These are phyloP conservation scores for Candida glaebosa DNA, from an alignment of 805 yeast species.

Conservation along the genomic window DNA sequence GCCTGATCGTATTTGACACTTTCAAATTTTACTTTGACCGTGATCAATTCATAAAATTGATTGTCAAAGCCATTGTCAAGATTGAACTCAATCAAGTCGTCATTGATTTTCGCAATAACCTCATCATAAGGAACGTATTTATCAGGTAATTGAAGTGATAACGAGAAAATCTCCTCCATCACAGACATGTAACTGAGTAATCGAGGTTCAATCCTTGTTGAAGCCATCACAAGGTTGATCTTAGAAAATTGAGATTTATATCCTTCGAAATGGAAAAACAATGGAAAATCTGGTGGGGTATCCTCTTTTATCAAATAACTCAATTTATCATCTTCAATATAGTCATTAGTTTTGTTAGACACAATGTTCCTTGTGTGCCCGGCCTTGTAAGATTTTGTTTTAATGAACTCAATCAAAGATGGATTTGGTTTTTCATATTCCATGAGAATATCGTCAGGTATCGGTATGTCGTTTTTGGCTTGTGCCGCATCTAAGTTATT, in stretches of 20 bases:
- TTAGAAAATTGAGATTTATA: slow-evolving; percentile 77
- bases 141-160: slow-evolving; percentile 64
- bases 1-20: slow-evolving; percentile 61
- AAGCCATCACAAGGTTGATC: slow-evolving; percentile 57
- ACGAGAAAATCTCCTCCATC: slow-evolving; percentile 62
- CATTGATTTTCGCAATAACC: slow-evolving; percentile 69
- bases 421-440: slow-evolving; percentile 74
- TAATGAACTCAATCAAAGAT: slow-evolving; percentile 64
- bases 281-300: slow-evolving; percentile 50
- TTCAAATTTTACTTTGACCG: slow-evolving; percentile 59
- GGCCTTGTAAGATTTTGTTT: slow-evolving; percentile 61
- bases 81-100: slow-evolving; percentile 63
- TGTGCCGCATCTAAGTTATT: slow-evolving; percentile 59
- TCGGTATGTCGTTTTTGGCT: slow-evolving; percentile 63
- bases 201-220: slow-evolving; percentile 46
- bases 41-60: slow-evolving; percentile 63
- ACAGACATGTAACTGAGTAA: slow-evolving; percentile 63
- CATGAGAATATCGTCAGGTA: slow-evolving; percentile 65
- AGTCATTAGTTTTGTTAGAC: slow-evolving; percentile 19
- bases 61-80: slow-evolving; percentile 57
- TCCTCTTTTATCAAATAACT: slow-evolving; percentile 17
- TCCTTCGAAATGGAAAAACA: slow-evolving; percentile 75
- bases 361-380: slow-evolving; percentile 41
- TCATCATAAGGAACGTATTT: slow-evolving; percentile 60
- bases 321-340: slow-evolving; percentile 21